These are phyloP conservation scores for Russula olivacea DNA, from an alignment of 768 basidiomycete species.

Conservation along the genomic window DNA sequence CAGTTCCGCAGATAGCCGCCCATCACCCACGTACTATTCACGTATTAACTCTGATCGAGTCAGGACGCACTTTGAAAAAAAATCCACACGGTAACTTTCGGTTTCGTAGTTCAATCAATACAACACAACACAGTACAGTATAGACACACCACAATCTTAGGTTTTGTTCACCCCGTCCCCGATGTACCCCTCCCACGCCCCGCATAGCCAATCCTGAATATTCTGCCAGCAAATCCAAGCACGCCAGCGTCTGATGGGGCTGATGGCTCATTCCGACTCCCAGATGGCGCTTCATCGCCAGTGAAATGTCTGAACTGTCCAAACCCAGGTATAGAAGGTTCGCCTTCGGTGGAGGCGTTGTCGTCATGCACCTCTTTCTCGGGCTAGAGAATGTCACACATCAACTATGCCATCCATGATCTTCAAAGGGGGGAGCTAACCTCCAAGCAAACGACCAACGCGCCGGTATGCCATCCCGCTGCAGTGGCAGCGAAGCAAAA, in stretches of 20 bases:
- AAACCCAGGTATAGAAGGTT: slow-evolving; percentile 28
- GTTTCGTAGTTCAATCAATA: not conserved
- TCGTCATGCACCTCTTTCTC: slow-evolving; percentile 36
- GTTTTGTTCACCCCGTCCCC: not conserved
- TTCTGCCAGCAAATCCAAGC: slow-evolving; percentile 24
- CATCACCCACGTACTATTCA: too few species aligned
- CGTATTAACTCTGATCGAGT: too few species aligned
- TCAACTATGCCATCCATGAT: not conserved
- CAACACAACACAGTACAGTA: not conserved
- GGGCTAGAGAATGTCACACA: slow-evolving; percentile 21
- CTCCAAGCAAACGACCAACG: slow-evolving; percentile 80
- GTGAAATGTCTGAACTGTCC: slow-evolving; percentile 28
- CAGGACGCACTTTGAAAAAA: not conserved
- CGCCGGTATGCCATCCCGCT: slow-evolving; percentile 89
- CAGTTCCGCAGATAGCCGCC: too few species aligned
- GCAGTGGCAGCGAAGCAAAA: slow-evolving; percentile 82
- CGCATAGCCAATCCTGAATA: slow-evolving; percentile 55
- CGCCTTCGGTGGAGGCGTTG: slow-evolving; percentile 18
- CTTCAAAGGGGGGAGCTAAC: slow-evolving; percentile 35
- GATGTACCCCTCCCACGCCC: slow-evolving; percentile 39
- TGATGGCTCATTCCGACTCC: slow-evolving; percentile 22
- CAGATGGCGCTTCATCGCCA: slow-evolving; percentile 11
- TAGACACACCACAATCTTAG: not conserved
- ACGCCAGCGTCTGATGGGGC: slow-evolving; percentile 17
- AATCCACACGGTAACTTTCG: not conserved